Percentiles rank a stretch among this genome's conserved stretches.
These are phyloP conservation scores for Aspergillus intermedius DNA, from an alignment of 2,329 filamentous ascomycete species.

Conservation along the genomic window DNA sequence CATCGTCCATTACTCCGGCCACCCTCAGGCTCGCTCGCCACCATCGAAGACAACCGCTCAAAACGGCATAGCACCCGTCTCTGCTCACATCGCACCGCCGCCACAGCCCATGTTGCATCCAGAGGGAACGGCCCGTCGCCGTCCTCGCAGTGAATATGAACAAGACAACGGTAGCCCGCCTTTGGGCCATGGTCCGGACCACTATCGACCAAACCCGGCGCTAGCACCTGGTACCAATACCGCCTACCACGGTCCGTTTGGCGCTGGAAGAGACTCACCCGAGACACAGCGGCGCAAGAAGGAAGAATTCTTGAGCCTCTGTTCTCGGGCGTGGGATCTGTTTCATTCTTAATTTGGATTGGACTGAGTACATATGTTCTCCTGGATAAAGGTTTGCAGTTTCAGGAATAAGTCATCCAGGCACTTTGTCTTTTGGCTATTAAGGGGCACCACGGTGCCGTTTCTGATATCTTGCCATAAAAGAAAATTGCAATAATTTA, in stretches of 20 bases:
- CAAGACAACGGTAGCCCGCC: constrained; percentile 78
- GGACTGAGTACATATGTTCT: not conserved
- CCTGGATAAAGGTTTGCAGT: not conserved
- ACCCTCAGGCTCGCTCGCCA: constrained; percentile 78
- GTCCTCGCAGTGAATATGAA: constrained; percentile 85
- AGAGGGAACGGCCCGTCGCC: constrained; percentile 51
- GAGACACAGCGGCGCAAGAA: constrained; percentile 81
- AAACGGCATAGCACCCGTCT: constrained; percentile 59
- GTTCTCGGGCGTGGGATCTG: constrained; percentile 88
- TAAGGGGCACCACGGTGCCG: not conserved
- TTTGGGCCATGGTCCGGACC: constrained; percentile 64
- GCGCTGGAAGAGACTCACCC: constrained; percentile 73
- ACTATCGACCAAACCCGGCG: constrained; percentile 33
- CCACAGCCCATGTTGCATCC: constrained; percentile 38
- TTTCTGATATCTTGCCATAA: not conserved
- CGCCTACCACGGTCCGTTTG: constrained; percentile 63
- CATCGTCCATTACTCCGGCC: constrained; percentile 89
- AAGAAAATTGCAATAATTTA: not conserved
- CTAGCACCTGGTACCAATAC: constrained; percentile 18
- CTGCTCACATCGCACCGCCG: constrained; percentile 48
- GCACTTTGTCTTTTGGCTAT: not conserved
- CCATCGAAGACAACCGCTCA: constrained; percentile 40
- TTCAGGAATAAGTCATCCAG: not conserved
- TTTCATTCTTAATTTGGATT: constrained; percentile 69
- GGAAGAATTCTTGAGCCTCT: constrained; percentile 82